A percentile compares a stretch with the other conserved stretches of the same genome.
phyloP scores from a whole-genome alignment of 208 protist species.

The Crithidia mellificae region DNA sequence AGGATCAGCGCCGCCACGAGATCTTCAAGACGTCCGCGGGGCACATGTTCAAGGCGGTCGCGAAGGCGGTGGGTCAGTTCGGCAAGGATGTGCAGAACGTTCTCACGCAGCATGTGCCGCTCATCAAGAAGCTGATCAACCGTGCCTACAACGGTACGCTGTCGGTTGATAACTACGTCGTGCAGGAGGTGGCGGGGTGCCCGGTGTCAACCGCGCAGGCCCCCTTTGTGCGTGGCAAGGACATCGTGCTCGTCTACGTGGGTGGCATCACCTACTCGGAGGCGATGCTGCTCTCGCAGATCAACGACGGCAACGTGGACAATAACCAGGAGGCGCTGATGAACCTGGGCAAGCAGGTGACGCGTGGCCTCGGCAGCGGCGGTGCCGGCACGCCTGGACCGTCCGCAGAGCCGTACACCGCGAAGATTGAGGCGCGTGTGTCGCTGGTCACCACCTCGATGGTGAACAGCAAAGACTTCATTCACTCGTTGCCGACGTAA shows the following conservation, averaged over 20 bases:
- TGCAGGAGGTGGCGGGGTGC: conserved; percentile 58
- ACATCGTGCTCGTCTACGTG: conserved; percentile 83
- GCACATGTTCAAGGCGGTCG: conserved; percentile 76
- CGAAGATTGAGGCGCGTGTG: conserved; percentile 82
- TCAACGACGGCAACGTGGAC: conserved; percentile 75
- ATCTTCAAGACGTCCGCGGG: conserved; percentile 75
- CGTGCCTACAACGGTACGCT: conserved; percentile 82
- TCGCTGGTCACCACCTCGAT: conserved; percentile 77
- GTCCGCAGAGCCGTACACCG: conserved; percentile 65
- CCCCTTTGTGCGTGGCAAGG: conserved; percentile 66
- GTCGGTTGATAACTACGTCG: conserved; percentile 65
- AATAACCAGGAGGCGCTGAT: conserved; percentile 83
- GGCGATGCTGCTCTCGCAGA: conserved; percentile 70
- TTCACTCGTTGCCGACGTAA: conserved; percentile 50
- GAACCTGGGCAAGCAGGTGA: conserved; percentile 75
- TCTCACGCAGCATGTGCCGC: conserved; percentile 96
- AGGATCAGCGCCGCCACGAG: conserved; percentile 69
- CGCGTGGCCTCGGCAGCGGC: conserved; percentile 43
- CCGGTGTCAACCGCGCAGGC: conserved; percentile 57
- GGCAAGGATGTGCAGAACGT: conserved; percentile 95
- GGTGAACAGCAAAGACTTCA: conserved; percentile 81
- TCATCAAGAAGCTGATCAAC: conserved; percentile 90
- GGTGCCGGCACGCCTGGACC: conserved; percentile 19
- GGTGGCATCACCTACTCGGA: conserved; percentile 86
- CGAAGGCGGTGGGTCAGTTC: conserved; percentile 79